Base-by-base conservation (phyloP, 2,329 filamentous ascomycete species). In the Cercospora sp. region DNA sequence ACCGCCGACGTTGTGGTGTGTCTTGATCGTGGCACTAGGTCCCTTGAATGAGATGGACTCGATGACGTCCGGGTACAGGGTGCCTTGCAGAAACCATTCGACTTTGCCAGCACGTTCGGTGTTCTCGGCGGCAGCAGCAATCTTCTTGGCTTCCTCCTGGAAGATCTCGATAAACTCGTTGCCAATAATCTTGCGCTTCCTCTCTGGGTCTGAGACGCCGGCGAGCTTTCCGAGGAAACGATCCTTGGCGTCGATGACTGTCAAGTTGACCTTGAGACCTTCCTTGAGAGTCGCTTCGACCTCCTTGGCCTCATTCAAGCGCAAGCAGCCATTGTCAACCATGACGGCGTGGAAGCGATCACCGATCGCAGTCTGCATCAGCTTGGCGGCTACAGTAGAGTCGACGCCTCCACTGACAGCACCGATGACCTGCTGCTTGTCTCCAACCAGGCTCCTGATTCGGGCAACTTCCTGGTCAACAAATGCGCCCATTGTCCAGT, bases 141-240 rank as follows among this genome's bases (percentile, higher is more conserved):
- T 94, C 73, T 87, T 84, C 75, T 86, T 86, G 28, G 91, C 93
- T 78, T 93, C 90, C 68, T 89, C 84, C 79, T 97, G 90, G 80
- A 97, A 97, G 30, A 97, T 82, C 73, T 93, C 90, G 72, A 93
- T 93, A 79, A 93, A 91, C 23, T 87, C 91, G 70, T 85, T 87
- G 65, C 93, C 94, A 69, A 97, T 97, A 74, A 97, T 89, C 82
- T 97, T 97, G 65, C 94, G 86, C 85, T 97, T 97, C 77, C 87
- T 87, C 81, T 98, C 94, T 0, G 94, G 94, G 66, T 91, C 83
- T 0, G 82, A 83, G 28, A 97, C 87, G 18, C 93, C 94, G 72
- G 88, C 86, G 0, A 98, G 88, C 26, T 89, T 85, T 31, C 82
- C 82, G n/a, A 97, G 84, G 84, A 98, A 98, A 28, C 87, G 83